These are phyloP conservation scores for Exserohilum rostratum DNA, from an alignment of 2,329 filamentous ascomycete species.

Conservation along the genomic window DNA sequence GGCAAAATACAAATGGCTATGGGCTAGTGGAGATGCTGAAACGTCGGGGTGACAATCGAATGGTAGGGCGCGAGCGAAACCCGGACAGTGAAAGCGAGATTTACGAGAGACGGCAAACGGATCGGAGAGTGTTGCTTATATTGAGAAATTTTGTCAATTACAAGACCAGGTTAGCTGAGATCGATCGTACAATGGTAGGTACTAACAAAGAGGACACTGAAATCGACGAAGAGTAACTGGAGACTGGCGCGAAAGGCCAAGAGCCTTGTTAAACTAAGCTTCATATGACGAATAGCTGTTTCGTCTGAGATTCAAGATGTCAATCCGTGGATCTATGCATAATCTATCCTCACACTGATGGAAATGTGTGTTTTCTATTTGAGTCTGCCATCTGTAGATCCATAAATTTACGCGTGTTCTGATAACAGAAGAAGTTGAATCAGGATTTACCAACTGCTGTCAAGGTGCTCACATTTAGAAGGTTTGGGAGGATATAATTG, in stretches of 20 bases:
- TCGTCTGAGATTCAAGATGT: too few species aligned
- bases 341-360: too few species aligned
- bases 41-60: background rate
- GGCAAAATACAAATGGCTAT: conserved; percentile 11
- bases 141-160: background rate
- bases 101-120: background rate
- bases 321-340: too few species aligned
- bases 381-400: too few species aligned
- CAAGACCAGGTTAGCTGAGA: background rate
- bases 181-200: background rate
- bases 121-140: background rate
- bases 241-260: background rate
- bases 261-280: background rate
- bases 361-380: too few species aligned
- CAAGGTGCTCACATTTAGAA: too few species aligned
- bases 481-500: too few species aligned
- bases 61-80: too few species aligned
- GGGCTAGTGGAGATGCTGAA: conserved; percentile 9
- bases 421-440: too few species aligned
- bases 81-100: background rate
- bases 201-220: background rate
- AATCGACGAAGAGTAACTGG: background rate
- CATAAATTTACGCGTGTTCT: too few species aligned
- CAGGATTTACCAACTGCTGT: too few species aligned
- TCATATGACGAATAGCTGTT: background rate